phyloP scores from a whole-genome alignment of 495 filamentous ascomycete species.

The Thozetella sp. region DNA sequence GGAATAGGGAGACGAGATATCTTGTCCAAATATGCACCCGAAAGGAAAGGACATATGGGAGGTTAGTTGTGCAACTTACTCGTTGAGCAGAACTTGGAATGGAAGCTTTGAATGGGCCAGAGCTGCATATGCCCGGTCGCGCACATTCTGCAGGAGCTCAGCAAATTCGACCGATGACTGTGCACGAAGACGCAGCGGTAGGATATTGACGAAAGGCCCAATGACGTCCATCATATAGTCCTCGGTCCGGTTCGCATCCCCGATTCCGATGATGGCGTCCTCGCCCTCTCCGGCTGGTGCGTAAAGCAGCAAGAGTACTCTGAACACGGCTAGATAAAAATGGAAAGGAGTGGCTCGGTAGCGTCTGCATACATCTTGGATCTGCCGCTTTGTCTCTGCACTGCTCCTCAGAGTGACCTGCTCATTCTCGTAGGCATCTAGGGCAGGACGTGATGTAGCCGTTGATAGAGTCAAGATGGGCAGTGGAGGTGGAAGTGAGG shows the following conservation, averaged over 20 bases:
- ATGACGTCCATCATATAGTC: background rate
- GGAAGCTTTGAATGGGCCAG: conserved; percentile 1
- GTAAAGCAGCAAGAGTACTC: conserved; percentile 15
- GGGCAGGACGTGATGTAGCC: conserved; percentile 15
- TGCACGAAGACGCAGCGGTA: background rate
- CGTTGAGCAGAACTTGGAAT: conserved; percentile 10
- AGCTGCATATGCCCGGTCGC: conserved; percentile 3
- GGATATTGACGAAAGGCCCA: background rate
- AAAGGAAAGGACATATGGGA: conserved; percentile 28
- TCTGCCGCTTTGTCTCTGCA: background rate
- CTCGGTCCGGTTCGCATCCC: conserved; percentile 30
- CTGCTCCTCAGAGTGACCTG: background rate
- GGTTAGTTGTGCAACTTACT: background rate
- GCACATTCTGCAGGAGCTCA: conserved; percentile 4
- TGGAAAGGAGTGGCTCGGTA: conserved; percentile 20
- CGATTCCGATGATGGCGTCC: conserved; percentile 29
- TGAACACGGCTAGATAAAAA: conserved; percentile 25
- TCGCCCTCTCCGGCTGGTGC: conserved; percentile 5
- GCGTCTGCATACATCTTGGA: conserved; percentile 5
- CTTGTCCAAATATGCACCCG: no score
- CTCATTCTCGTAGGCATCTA: background rate
- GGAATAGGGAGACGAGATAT: no score
- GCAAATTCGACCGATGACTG: background rate
- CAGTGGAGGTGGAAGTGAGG: conserved; percentile 18
- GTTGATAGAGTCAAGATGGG: conserved; percentile 15